Evolutionary conservation across 192 early-diverging fungal species (phyloP).

Genomic region (Funneliformis mosseae): DNA sequence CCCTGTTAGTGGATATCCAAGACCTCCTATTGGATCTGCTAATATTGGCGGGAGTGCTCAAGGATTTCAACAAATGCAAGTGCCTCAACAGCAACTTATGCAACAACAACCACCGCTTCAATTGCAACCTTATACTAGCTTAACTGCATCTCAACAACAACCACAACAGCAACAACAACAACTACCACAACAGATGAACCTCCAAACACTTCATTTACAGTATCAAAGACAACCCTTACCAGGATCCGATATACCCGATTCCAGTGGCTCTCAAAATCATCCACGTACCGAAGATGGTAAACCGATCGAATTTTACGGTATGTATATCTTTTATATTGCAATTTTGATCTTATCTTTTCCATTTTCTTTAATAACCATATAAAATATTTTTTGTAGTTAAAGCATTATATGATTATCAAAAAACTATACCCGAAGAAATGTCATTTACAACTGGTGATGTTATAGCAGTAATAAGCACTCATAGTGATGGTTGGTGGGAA

Average conservation of each 20-base stretch:
- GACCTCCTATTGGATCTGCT: not conserved
- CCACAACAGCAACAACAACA: conserved; percentile 1
- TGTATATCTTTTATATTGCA: not conserved
- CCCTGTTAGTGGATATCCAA: not conserved
- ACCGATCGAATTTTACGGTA: conserved; percentile 48
- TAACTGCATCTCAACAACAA: not conserved
- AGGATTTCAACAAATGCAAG: conserved; percentile 2
- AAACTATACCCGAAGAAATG: conserved; percentile 53
- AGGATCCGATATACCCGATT: not conserved
- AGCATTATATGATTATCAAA: conserved; percentile 48
- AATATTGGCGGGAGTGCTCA: not conserved
- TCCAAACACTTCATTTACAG: not conserved
- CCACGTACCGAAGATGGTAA: conserved; percentile 37
- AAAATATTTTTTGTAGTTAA: conserved; percentile 38
- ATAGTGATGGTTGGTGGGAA: conserved; percentile 64
- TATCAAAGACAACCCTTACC: not conserved
- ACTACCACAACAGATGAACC: not conserved
- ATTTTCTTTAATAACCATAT: not conserved
- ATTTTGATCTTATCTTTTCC: not conserved
- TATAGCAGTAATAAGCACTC: conserved; percentile 46
- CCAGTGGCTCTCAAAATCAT: not conserved
- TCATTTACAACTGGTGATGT: conserved; percentile 51
- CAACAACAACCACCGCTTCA: not conserved
- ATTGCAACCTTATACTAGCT: not conserved
- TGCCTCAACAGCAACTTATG: not conserved